These are phyloP conservation scores for Fusarium sp. DNA, from an alignment of 2,329 filamentous ascomycete species.

Conservation along the genomic window DNA sequence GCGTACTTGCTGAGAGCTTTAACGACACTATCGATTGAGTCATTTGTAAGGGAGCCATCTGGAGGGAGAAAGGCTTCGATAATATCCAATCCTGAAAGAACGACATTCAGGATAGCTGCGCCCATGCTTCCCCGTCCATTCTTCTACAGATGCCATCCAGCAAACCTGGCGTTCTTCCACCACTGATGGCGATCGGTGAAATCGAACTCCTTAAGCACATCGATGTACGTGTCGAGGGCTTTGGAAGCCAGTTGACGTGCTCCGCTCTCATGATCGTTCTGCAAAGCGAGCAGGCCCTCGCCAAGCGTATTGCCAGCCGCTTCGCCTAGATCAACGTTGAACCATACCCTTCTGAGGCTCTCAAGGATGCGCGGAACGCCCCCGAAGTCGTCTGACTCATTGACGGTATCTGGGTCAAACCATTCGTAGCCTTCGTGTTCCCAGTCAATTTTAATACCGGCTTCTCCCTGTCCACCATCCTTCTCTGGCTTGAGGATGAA, in stretches of 20 bases:
- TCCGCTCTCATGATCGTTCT: constrained; percentile 67
- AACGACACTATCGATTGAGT: constrained; percentile 33
- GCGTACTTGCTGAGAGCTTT: constrained; percentile 33
- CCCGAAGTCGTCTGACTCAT: constrained; percentile 57
- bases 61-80: constrained; percentile 50
- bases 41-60: constrained; percentile 2
- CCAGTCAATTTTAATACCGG: constrained; percentile 67
- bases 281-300: constrained; percentile 60
- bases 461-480: constrained; percentile 50
- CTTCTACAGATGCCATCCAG: constrained; percentile 72
- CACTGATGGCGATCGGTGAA: constrained; percentile 52
- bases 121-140: constrained; percentile 75
- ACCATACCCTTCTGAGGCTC: constrained; percentile 69
- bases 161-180: constrained; percentile 67
- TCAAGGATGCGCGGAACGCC: constrained; percentile 68
- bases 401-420: constrained; percentile 63
- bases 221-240: constrained; percentile 61
- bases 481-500: constrained; percentile 59
- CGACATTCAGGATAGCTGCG: constrained; percentile 64
- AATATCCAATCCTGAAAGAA: constrained; percentile 59
- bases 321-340: constrained; percentile 62
- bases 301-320: constrained; percentile 59
- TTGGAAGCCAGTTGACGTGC: constrained; percentile 67
- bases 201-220: constrained; percentile 55
- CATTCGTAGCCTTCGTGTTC: constrained; percentile 70